Percentiles rank a stretch among this genome's conserved stretches.
These are phyloP conservation scores for Eucommia ulmoides DNA, from an alignment of 257 asterid genomes.

Conservation along the genomic window DNA sequence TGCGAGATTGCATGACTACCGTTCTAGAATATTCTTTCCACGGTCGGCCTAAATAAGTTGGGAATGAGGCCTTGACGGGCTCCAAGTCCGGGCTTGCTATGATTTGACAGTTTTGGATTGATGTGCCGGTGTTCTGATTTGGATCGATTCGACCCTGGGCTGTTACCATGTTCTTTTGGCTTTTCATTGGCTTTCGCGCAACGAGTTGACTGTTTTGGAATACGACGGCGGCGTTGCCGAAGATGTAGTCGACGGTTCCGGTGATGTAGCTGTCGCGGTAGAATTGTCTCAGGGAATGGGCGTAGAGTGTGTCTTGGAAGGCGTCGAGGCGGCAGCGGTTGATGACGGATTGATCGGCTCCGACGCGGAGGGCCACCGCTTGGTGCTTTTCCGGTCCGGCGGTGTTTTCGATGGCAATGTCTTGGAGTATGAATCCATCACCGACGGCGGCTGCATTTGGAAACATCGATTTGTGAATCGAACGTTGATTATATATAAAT, in stretches of 20 bases:
- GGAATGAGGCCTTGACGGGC: slow-evolving; percentile 21
- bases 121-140: slow-evolving; percentile 47
- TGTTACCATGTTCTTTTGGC: slow-evolving; percentile 46
- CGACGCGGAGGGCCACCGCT: slow-evolving; percentile 57
- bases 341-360: slow-evolving; percentile 39
- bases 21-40: slow-evolving; percentile 51
- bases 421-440: slow-evolving; percentile 39
- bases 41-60: slow-evolving; percentile 45
- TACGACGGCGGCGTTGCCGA: slow-evolving; percentile 50
- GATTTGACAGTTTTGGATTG: slow-evolving; percentile 33
- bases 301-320: slow-evolving; percentile 47
- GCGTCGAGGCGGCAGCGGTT: slow-evolving; percentile 42
- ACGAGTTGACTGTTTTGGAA: slow-evolving; percentile 31
- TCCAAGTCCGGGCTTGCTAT: slow-evolving; percentile 22
- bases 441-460: slow-evolving; percentile 44
- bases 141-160: slow-evolving; percentile 57
- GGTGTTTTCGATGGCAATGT: slow-evolving; percentile 37
- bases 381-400: slow-evolving; percentile 57
- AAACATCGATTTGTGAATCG: no score
- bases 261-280: slow-evolving; percentile 31
- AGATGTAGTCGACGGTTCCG: slow-evolving; percentile 51
- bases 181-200: slow-evolving; percentile 24
- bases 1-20: slow-evolving; percentile 33
- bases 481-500: no score
- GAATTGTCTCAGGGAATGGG: slow-evolving; percentile 40